Percentiles rank a stretch among this genome's conserved stretches.
phyloP scores from a whole-genome alignment of 129 eudicot genomes.

The Chrysanthemum makinoi region DNA sequence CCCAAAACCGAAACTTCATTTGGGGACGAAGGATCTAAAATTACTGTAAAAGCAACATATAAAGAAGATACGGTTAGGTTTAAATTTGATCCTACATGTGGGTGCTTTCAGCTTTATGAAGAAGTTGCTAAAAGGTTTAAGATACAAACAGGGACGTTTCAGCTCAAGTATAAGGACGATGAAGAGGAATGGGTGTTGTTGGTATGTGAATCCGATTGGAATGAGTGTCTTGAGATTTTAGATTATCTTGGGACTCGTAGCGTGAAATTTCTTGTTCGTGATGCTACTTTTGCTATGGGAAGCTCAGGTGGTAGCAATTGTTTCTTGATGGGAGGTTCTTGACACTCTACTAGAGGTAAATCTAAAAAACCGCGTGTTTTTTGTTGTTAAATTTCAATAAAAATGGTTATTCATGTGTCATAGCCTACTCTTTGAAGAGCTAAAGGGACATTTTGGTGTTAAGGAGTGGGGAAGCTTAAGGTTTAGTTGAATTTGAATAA shows the following conservation, averaged over 20 bases:
- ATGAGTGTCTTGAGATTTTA: slow-evolving; percentile 78
- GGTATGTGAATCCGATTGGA: slow-evolving; percentile 75
- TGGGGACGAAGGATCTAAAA: slow-evolving; percentile 47
- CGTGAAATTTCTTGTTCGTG: slow-evolving; percentile 66
- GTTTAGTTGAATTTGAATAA: slow-evolving; percentile 24
- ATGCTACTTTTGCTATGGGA: slow-evolving; percentile 43
- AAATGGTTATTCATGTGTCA: slow-evolving; percentile 28
- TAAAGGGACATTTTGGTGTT: slow-evolving; percentile 17
- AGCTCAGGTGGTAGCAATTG: slow-evolving; percentile 68
- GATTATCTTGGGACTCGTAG: slow-evolving; percentile 67
- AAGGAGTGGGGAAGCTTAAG: slow-evolving; percentile 24
- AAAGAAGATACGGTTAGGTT: slow-evolving; percentile 71
- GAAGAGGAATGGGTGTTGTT: slow-evolving; percentile 92
- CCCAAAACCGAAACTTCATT: slow-evolving; percentile 24
- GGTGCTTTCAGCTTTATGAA: slow-evolving; percentile 77
- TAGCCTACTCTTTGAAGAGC: slow-evolving; percentile 26
- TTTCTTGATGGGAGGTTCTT: slow-evolving; percentile 43
- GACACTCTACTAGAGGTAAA: slow-evolving; percentile 3
- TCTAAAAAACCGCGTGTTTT: slow-evolving; percentile 2
- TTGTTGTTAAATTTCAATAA: slow-evolving; percentile 22
- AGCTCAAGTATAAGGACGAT: slow-evolving; percentile 83
- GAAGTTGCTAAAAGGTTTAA: slow-evolving; percentile 84
- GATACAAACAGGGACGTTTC: slow-evolving; percentile 64
- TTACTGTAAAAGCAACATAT: slow-evolving; percentile 71
- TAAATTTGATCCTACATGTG: slow-evolving; percentile 59